phyloP scores from a whole-genome alignment of 1,284 basidiomycete species.

The Fomitopsis palustris region DNA sequence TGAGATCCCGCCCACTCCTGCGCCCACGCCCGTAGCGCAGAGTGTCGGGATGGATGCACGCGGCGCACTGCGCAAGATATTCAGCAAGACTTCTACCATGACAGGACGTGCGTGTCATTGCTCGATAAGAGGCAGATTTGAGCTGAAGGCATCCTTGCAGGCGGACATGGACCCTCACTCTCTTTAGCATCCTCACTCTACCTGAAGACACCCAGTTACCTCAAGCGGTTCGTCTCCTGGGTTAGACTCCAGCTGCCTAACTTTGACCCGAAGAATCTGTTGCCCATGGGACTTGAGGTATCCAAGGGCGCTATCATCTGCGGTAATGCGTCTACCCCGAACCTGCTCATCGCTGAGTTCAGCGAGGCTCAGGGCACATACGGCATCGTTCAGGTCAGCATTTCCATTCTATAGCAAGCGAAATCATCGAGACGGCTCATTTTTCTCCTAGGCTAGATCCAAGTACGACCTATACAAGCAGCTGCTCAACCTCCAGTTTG shows the following conservation, averaged over 20 bases:
- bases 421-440: neutral
- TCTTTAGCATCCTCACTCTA: constrained; percentile 27
- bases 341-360: constrained; percentile 78
- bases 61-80: constrained; percentile 25
- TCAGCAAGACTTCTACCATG: constrained; percentile 25
- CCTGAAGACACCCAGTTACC: constrained; percentile 38
- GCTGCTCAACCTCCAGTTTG: constrained; percentile 67
- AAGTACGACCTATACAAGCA: constrained; percentile 81
- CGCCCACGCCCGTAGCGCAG: constrained; percentile 12
- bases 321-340: constrained; percentile 83
- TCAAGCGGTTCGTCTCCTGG: constrained; percentile 47
- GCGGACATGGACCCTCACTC: constrained; percentile 20
- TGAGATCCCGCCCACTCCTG: constrained; percentile 17
- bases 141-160: constrained; percentile 12
- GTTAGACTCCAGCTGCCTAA: constrained; percentile 59
- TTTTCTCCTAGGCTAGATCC: constrained; percentile 60
- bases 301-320: constrained; percentile 75
- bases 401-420: constrained; percentile 1
- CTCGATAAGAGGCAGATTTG: neutral
- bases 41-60: constrained; percentile 19
- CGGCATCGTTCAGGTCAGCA: constrained; percentile 66
- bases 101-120: constrained; percentile 26
- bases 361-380: constrained; percentile 71
- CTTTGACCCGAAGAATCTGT: constrained; percentile 72
- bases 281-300: constrained; percentile 77